These are phyloP conservation scores for Turnera subulata DNA, from an alignment of 345 rosid genomes.

Conservation along the genomic window DNA sequence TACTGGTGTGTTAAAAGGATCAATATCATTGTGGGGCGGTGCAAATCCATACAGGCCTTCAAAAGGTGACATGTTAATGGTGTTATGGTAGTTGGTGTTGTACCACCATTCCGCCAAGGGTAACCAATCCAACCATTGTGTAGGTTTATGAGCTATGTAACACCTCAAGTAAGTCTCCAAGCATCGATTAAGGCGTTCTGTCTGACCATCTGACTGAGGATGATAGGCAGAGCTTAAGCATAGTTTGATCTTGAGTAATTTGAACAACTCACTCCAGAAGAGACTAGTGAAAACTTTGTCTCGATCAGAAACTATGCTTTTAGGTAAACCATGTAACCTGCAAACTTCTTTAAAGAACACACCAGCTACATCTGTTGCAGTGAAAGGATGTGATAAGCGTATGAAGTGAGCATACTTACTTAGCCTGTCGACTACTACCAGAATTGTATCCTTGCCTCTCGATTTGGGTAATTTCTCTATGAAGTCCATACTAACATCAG, in stretches of 20 bases:
- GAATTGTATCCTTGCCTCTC: too few relatives aligned
- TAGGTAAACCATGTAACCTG: too few relatives aligned
- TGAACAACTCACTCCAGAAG: neutral
- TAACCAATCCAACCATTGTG: neutral
- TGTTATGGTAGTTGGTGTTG: neutral
- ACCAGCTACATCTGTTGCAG: neutral
- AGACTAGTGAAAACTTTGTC: too few relatives aligned
- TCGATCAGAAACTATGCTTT: too few relatives aligned
- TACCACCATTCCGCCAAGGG: neutral
- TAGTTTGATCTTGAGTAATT: neutral
- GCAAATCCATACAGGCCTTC: neutral
- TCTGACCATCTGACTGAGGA: neutral
- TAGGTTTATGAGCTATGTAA: neutral
- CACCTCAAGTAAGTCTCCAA: neutral
- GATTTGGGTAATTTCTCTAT: too few relatives aligned
- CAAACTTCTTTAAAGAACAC: too few relatives aligned
- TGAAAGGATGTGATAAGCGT: neutral
- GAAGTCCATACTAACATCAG: too few relatives aligned
- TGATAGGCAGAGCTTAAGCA: neutral
- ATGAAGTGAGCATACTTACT: neutral
- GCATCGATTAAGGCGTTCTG: neutral
- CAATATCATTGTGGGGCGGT: too few relatives aligned
- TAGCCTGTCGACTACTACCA: neutral
- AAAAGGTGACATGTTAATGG: neutral
- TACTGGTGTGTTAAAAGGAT: too few relatives aligned